Conservation (phyloP, 2,329 filamentous ascomycete genomes). For the Aspergillaceae sp. region DNA sequence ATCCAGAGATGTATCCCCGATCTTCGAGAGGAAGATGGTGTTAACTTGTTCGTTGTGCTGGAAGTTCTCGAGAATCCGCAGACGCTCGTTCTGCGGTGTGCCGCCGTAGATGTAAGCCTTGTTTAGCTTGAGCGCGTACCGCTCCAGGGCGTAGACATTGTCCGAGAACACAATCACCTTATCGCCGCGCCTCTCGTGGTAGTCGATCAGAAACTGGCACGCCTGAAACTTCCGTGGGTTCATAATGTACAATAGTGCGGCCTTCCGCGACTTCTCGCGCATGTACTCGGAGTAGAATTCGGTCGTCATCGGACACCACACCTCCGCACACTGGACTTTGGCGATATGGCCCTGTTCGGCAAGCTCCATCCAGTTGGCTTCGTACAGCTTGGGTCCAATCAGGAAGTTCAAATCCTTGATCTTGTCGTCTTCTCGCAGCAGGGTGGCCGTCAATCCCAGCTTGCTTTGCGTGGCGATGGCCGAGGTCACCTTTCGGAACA, state of each 20-base stretch:
- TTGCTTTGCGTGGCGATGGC: conserved; percentile 93
- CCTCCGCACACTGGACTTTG: conserved; percentile 92
- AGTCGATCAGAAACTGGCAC: conserved; percentile 96
- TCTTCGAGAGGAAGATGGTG: conserved; percentile 93
- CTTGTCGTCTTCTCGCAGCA: conserved; percentile 95
- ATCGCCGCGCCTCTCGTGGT: conserved; percentile 87
- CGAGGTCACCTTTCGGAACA: conserved; percentile 89
- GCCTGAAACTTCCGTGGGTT: conserved; percentile 96
- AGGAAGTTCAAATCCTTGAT: conserved; percentile 96
- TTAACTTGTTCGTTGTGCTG: conserved; percentile 85
- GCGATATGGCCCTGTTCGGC: conserved; percentile 96
- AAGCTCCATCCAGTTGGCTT: conserved; percentile 99
- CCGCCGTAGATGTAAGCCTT: conserved; percentile 90
- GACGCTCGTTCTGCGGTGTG: conserved; percentile 75
- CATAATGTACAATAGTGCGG: conserved; percentile 79
- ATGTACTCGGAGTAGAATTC: conserved; percentile 97
- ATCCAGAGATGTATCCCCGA: conserved; percentile 96
- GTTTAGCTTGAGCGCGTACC: conserved; percentile 71
- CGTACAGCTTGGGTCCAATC: conserved; percentile 93
- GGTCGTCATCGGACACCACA: conserved; percentile 98
- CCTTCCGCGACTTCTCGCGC: conserved; percentile 57
- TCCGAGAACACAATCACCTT: conserved; percentile 98
- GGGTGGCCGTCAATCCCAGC: conserved; percentile 83
- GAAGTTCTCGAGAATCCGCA: conserved; percentile 85
- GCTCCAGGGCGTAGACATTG: conserved; percentile 84